Percentiles rank a stretch among this genome's conserved stretches.
Conservation (phyloP, 495 filamentous ascomycete species). For the Aspergillus funiculosus region DNA sequence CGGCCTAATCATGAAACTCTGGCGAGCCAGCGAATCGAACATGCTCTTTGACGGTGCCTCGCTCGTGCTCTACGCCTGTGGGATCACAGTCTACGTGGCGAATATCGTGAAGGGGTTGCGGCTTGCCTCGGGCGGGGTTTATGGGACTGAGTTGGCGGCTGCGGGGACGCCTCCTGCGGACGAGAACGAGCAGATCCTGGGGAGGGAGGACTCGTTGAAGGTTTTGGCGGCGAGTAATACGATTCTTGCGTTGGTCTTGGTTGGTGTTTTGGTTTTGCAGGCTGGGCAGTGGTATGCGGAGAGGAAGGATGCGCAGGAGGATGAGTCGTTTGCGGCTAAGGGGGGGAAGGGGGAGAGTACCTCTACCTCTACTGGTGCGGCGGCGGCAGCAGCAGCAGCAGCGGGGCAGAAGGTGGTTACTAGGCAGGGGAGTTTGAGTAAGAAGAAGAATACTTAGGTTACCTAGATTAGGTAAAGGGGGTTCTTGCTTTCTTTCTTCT, state of each 20-base stretch:
- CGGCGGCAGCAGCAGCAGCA: too few relatives aligned
- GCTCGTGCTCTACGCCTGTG: constrained; percentile 86
- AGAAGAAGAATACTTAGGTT: constrained; percentile 15
- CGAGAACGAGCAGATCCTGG: constrained; percentile 39
- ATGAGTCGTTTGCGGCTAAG: constrained; percentile 43
- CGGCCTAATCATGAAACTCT: constrained; percentile 90
- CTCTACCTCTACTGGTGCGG: background rate
- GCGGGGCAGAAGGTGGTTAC: too few relatives aligned
- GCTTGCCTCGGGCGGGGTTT: constrained; percentile 56
- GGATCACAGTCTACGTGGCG: constrained; percentile 82
- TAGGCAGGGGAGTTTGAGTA: constrained; percentile 3
- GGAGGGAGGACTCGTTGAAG: constrained; percentile 77
- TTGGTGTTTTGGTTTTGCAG: constrained; percentile 89
- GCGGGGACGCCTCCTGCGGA: too few relatives aligned
- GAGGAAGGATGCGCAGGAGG: constrained; percentile 81
- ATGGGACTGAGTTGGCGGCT: constrained; percentile 43
- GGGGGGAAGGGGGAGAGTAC: constrained; percentile 3
- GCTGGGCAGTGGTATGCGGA: constrained; percentile 99
- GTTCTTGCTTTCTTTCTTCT: background rate
- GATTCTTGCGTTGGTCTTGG: constrained; percentile 82
- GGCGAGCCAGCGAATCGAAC: constrained; percentile 85
- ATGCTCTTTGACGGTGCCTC: constrained; percentile 93
- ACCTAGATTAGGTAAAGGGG: too few relatives aligned
- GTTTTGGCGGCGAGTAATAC: constrained; percentile 95
- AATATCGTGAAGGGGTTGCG: constrained; percentile 93